Percentiles rank a stretch among this genome's conserved stretches.
Evolutionary conservation across 176 grass and related monocot species (phyloP).

Genomic region (Themeda triandra): DNA sequence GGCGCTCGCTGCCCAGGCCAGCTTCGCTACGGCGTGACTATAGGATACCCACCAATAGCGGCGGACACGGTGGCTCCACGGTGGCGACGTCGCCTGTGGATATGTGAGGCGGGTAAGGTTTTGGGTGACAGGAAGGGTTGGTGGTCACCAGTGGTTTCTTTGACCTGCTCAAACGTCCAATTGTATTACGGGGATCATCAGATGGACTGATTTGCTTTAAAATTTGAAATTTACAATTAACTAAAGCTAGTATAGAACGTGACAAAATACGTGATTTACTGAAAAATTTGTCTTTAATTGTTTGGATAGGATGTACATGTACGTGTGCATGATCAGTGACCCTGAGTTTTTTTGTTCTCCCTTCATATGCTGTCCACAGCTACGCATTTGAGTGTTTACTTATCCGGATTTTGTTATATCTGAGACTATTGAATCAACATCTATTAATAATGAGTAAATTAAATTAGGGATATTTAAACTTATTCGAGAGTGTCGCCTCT

Average conservation of each 20-base stretch:
- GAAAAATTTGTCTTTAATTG: not conserved
- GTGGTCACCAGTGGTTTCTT: constrained; percentile 41
- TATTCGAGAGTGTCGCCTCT: too few relatives aligned
- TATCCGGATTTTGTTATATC: too few relatives aligned
- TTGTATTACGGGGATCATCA: constrained; percentile 2
- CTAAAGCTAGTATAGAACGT: not conserved
- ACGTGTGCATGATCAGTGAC: not conserved
- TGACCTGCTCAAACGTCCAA: constrained; percentile 54
- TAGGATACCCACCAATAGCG: constrained; percentile 13
- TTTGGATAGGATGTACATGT: too few relatives aligned
- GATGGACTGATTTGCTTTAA: constrained; percentile 1
- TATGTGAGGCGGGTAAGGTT: constrained; percentile 15
- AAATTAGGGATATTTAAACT: too few relatives aligned
- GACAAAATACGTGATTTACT: not conserved
- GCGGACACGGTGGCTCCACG: not conserved
- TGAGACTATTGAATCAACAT: too few relatives aligned
- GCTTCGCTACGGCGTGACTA: not conserved
- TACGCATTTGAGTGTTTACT: too few relatives aligned
- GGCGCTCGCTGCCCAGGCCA: constrained; percentile 8
- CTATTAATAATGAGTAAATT: too few relatives aligned
- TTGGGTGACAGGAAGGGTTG: constrained; percentile 7
- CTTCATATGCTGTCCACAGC: not conserved
- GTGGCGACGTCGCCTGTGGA: not conserved
- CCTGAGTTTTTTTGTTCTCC: not conserved
- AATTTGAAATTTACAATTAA: not conserved